These are phyloP conservation scores for Amanita pseudoporphyria DNA, from an alignment of 768 basidiomycete species.

Conservation along the genomic window DNA sequence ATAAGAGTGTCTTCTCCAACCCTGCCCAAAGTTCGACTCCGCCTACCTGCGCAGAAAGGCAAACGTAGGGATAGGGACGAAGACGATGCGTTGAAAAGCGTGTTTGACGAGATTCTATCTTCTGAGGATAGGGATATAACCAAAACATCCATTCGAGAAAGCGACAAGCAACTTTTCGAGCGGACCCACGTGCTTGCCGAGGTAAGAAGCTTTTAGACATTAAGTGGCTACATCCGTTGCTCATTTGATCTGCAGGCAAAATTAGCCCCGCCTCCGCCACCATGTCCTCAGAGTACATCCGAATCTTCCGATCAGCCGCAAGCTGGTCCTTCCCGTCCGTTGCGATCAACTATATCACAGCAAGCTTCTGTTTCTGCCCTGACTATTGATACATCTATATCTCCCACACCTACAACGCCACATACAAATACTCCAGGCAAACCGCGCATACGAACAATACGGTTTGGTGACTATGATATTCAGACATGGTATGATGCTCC, in stretches of 20 bases:
- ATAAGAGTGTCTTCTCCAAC: slow-evolving; percentile 31
- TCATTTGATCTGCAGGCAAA: slow-evolving; percentile 29
- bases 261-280: slow-evolving; percentile 33
- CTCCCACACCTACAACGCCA: slow-evolving; percentile 34
- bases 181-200: slow-evolving; percentile 64
- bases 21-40: slow-evolving; percentile 39
- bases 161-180: slow-evolving; percentile 68
- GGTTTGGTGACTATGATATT: slow-evolving; percentile 88
- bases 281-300: slow-evolving; percentile 18
- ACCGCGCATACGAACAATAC: slow-evolving; percentile 76
- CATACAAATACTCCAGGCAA: slow-evolving; percentile 26
- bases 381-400: slow-evolving; percentile 26
- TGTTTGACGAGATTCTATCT: slow-evolving; percentile 80
- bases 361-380: slow-evolving; percentile 16
- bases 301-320: slow-evolving; percentile 20
- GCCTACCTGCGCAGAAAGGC: slow-evolving; percentile 44
- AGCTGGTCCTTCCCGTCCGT: slow-evolving; percentile 50
- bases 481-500: slow-evolving; percentile 99
- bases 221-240: slow-evolving; percentile 7
- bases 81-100: slow-evolving; percentile 41
- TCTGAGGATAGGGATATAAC: slow-evolving; percentile 61
- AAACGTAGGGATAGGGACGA: slow-evolving; percentile 67
- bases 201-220: slow-evolving; percentile 30
- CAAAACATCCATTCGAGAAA: slow-evolving; percentile 49
- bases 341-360: slow-evolving; percentile 48